Conservation (phyloP, 129 eudicot species). For the Solidago caesia region DNA sequence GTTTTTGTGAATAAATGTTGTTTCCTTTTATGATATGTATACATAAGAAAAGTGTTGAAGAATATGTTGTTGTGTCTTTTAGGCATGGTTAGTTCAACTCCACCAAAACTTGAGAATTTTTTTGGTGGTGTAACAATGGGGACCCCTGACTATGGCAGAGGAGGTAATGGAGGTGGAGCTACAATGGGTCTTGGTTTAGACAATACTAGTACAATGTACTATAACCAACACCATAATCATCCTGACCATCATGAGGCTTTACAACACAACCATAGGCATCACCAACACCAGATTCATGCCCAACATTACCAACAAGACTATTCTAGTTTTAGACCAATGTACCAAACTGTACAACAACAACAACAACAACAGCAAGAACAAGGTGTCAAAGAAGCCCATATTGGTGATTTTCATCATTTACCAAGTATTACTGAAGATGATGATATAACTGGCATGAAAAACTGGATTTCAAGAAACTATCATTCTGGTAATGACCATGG, state of each 20-base stretch:
- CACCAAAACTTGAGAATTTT: constrained; percentile 93
- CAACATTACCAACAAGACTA: constrained; percentile 49
- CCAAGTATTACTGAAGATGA: constrained; percentile 13
- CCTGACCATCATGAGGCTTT: constrained; percentile 24
- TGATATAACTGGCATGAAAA: constrained; percentile 16
- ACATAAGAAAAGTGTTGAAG: not conserved
- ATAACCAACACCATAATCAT: constrained; percentile 49
- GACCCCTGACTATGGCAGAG: constrained; percentile 65
- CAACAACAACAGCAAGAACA: constrained; percentile 24
- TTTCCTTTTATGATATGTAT: constrained; percentile 16
- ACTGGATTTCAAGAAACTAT: constrained; percentile 29
- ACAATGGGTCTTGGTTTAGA: constrained; percentile 4
- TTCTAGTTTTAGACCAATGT: constrained; percentile 30
- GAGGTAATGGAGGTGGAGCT: constrained; percentile 16
- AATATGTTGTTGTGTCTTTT: constrained; percentile 25
- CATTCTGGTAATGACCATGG: constrained; percentile 39
- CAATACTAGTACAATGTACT: constrained; percentile 50
- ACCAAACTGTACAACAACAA: constrained; percentile 47
- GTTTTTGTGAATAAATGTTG: not conserved
- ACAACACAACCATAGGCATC: constrained; percentile 35
- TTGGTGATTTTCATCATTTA: constrained; percentile 22
- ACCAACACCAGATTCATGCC: constrained; percentile 51
- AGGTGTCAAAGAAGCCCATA: constrained; percentile 30
- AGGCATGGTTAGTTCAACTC: constrained; percentile 56
- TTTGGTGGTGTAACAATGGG: constrained; percentile 80